Base-by-base conservation (phyloP, 2,329 filamentous ascomycete species). In the Exophiala bonariae region DNA sequence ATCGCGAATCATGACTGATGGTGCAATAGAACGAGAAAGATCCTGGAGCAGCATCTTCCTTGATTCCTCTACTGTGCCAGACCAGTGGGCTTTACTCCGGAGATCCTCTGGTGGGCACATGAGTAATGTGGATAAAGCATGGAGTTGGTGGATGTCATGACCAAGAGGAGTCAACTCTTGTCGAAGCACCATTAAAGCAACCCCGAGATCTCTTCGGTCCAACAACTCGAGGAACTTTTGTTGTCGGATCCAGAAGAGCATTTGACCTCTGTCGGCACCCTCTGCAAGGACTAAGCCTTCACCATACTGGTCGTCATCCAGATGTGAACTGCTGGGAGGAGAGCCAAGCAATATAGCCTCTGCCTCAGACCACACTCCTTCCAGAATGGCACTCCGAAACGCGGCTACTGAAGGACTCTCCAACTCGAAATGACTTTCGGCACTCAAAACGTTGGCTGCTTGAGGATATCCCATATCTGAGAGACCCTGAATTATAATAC, bases 1-100 rank as follows among this genome's bases (percentile, higher is more conserved):
- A 62, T 96, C 89, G 1, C 93, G 93, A 44, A 99, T 86, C 91
- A 99, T 97, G 35, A 96, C 88, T 3, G 90, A 93, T 0, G 93
- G 92, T 1, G 93, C 96, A 65, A 99, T 95, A 47, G 83, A 96
- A 74, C 79, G 89, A 18, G 91, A 96, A 26, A 97, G 72, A 50
- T 93, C 82, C 1, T 87, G 89, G 16, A 97, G 78, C 3, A 97
- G 71, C 13, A 77, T 72, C 54, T 82, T 82, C 54, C 92, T 82
- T 33, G 90, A 96, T 47, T 81, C 71, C 33, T 87, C 89, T 34
- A 79, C 70, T 1, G 89, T 85, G 11, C 89, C 90, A 64, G 95
- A 89, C 91, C 92, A 97, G 8, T 81, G 78, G 1, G 91, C 87
- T 66, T 87, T 87, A 3, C 69, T 64, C 66, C 83, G 87, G 31